Evolutionary conservation across 1,284 basidiomycete genomes (phyloP), one percentile per base, ranked within the genome.

Genomic region (Somion occarium): DNA sequence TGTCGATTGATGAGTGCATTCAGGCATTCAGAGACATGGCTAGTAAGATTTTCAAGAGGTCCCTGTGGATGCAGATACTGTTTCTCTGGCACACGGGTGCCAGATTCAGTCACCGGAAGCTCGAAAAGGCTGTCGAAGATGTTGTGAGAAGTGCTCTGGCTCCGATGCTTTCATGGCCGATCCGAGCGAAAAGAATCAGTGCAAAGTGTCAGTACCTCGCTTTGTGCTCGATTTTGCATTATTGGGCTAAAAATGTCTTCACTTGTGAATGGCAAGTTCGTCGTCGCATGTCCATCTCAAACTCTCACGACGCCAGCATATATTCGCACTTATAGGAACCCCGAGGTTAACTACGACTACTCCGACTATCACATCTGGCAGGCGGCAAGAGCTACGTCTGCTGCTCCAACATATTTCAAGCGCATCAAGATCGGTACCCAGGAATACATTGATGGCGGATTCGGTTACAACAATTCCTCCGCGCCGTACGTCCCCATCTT

Each of bases 71-170:
- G 12, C 20, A 45, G 44, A 26, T 23, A 11, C 12, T 5, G 7
- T 12, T 12, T 12, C 22, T 47, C 4, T 4, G 11, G 5, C 5
- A 9, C 5, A 47, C 5, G 19, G 45, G 45, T 15, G 45, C 23
- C 18, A 4, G 25, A n/a, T 47, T 7, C 19, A 19, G 37, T 18
- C n/a, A 12, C 5, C 7, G 7, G 11, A 13, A 7, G 7, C 45
- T 47, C n/a, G 45, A 47, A 38, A n/a, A 38, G 5, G 45, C 45
- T 20, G 22, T 47, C 45, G 37, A 47, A 37, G 30, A 27, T n/a
- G 11, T 47, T 11, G 45, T 47, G 25, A n/a, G 15, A 5, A 38
- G 5, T 15, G n/a, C 12, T 5, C 11, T 22, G 13, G n/a, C 15
- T 5, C 11, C 5, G 30, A 47, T n/a, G 45, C 23, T 4, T 7